phyloP scores from a whole-genome alignment of 306 rosid species.

The Comarum palustre region DNA sequence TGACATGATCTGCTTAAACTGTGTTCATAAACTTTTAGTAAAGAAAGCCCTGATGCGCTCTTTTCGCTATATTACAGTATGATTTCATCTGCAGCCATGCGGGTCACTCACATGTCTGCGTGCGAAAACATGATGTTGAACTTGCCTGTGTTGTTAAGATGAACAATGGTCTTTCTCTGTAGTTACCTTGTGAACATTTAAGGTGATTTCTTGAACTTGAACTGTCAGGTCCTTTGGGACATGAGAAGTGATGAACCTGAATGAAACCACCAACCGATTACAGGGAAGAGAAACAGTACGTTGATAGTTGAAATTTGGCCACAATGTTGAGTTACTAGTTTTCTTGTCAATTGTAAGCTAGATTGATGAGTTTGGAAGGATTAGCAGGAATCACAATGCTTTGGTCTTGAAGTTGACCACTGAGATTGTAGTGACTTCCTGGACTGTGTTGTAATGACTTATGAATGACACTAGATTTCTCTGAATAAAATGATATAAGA shows the following conservation, averaged over 20 bases:
- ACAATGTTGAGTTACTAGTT: not conserved
- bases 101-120: not conserved
- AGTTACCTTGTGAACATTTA: constrained; percentile 83
- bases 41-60: not conserved
- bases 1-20: not conserved
- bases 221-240: constrained; percentile 73
- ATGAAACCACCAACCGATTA: constrained; percentile 19
- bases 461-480: constrained; percentile 18
- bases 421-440: constrained; percentile 30
- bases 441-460: constrained; percentile 29
- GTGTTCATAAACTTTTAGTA: not conserved
- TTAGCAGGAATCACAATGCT: constrained; percentile 58
- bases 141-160: not conserved
- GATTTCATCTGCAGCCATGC: not conserved
- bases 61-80: not conserved
- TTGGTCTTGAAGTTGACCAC: constrained; percentile 46
- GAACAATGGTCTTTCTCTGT: constrained; percentile 18
- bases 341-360: constrained; percentile 24
- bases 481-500: constrained; percentile 24
- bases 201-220: constrained; percentile 63
- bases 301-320: not conserved
- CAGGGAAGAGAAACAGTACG: not conserved
- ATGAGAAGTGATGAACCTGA: constrained; percentile 82
- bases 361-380: constrained; percentile 49
- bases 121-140: not conserved